Base-by-base conservation (phyloP, 2,329 filamentous ascomycete genomes). In the Cladosporium sp. region DNA sequence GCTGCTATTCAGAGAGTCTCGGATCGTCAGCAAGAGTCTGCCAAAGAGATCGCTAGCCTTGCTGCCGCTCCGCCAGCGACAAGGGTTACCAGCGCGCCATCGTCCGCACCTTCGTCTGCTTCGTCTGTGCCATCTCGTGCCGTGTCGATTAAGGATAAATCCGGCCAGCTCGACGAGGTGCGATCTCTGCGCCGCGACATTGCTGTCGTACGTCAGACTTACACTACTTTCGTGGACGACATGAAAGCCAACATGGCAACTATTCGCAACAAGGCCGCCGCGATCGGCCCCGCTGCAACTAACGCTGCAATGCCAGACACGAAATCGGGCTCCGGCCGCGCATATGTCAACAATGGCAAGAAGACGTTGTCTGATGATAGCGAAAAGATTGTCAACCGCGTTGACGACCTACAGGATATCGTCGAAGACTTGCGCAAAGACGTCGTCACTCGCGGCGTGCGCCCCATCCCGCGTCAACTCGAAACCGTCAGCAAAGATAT, bases 351-450 rank as follows among this genome's bases (percentile, higher is more conserved):
- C 70, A 86, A 84, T 39, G 94, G 94, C 58, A 96, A 96, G 77
- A 96, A 96, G 79, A 86, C 89, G 66, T 87, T 99, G 67, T 91
- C 90, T 59, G 84, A 89, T 28, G 94, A 98, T 76, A 96, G 92
- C 0, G 94, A 98, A 77, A 89, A 89, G 68, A 88, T 99, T 65
- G 93, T 99, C 70, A 90, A 88, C 71, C 90, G 92, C 74, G 95
- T 99, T 13, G 95, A 99, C 75, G 94, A 98, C 74, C 85, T 99
- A n/a, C 95, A 98, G 79, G 95, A 99, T 77, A 84, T 95, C 63
- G 92, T 99, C 23, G 95, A 99, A 78, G 95, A 99, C 76, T 85
- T 99, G 51, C 92, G 95, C 67, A 98, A 99, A 81, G 95, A 99
- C 75, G 95, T 99, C 54, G 95, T 99, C 56, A 85, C 89, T 66